These are phyloP conservation scores for Ceratonia siliqua DNA, from an alignment of 306 rosid genomes.

Conservation along the genomic window DNA sequence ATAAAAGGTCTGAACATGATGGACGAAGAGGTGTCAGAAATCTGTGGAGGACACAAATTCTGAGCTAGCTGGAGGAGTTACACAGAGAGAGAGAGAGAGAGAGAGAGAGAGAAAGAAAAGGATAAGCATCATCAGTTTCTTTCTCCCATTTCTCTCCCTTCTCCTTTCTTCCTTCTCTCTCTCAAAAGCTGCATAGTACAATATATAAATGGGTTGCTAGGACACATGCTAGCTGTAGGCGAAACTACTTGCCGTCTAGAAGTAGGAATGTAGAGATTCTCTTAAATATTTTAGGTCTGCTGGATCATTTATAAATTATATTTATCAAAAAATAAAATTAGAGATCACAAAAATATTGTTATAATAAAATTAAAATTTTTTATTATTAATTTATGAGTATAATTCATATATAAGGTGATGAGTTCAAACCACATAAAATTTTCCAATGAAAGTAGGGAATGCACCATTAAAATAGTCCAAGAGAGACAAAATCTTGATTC, in stretches of 20 bases:
- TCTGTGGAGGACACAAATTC: not conserved
- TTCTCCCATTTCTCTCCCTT: not conserved
- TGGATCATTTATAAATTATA: no score
- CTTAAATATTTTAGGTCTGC: no score
- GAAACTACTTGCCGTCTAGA: slow-evolving; percentile 6
- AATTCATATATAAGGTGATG: no score
- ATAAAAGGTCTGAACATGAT: not conserved
- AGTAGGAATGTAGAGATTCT: not conserved
- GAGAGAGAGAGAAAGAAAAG: not conserved
- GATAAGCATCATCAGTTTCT: not conserved
- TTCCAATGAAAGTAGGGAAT: no score
- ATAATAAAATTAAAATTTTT: no score
- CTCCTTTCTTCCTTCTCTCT: not conserved
- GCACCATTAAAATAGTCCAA: no score
- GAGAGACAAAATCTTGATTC: no score
- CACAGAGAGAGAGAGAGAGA: not conserved
- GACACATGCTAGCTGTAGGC: slow-evolving; percentile 1
- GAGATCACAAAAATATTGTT: no score
- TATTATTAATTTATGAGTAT: no score
- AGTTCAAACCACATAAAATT: no score
- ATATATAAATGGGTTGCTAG: not conserved
- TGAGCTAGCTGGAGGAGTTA: no score
- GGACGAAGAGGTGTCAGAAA: not conserved
- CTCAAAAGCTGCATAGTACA: not conserved
- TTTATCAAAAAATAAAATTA: no score